These are phyloP conservation scores for Cucumis melo DNA, from an alignment of 306 rosid species.

Conservation along the genomic window DNA sequence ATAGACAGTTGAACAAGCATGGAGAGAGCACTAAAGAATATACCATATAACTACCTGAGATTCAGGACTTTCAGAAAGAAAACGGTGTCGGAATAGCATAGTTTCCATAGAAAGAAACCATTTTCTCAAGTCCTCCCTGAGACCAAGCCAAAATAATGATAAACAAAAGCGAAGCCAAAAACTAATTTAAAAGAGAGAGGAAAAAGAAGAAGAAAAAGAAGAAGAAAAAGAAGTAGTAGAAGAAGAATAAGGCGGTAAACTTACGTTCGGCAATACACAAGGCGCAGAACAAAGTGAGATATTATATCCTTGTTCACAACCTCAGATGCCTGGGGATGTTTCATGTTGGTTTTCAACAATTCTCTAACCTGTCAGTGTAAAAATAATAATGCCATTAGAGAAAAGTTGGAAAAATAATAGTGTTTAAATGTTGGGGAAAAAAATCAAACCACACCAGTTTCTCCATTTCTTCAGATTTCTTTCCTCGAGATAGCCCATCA, in stretches of 20 bases:
- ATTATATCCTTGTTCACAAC: constrained; percentile 68
- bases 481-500: constrained; percentile 82
- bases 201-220: too few species aligned
- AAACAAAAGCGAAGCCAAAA: background rate
- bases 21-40: background rate
- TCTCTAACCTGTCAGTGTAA: constrained; percentile 27
- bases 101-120: constrained; percentile 93
- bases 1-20: constrained; percentile 6
- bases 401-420: constrained; percentile 2
- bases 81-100: constrained; percentile 66
- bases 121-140: constrained; percentile 84
- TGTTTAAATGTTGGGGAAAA: background rate
- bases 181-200: background rate
- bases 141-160: background rate
- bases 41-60: constrained; percentile 44
- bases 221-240: background rate
- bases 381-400: background rate
- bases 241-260: background rate
- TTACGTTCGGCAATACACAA: constrained; percentile 89
- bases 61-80: constrained; percentile 29
- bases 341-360: constrained; percentile 54
- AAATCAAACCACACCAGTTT: constrained; percentile 31
- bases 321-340: constrained; percentile 53
- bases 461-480: constrained; percentile 72
- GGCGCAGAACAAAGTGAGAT: constrained; percentile 84